A percentile compares a stretch with the other conserved stretches of the same genome.
These are phyloP conservation scores for Colletotrichum cordylinicola DNA, from an alignment of 2,329 filamentous ascomycete genomes.

Conservation along the genomic window DNA sequence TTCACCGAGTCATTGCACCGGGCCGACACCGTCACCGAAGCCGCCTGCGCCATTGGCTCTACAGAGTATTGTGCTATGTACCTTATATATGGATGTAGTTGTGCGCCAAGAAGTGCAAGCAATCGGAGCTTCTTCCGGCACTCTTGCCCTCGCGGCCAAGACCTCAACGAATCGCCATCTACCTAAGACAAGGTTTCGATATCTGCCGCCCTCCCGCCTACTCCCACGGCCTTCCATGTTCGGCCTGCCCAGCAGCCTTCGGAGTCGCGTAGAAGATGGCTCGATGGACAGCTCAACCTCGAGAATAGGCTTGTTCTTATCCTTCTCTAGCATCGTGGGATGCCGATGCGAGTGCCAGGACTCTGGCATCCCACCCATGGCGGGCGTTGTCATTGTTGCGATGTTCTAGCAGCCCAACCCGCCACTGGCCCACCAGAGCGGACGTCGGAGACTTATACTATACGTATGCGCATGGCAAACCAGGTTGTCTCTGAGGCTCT, in stretches of 20 bases:
- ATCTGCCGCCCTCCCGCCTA: background rate
- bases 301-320: background rate
- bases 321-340: background rate
- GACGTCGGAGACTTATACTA: background rate
- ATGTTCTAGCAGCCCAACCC: background rate
- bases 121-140: background rate
- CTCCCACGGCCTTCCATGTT: background rate
- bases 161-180: background rate
- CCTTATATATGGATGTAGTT: too few species aligned
- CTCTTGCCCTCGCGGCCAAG: background rate
- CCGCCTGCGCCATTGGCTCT: background rate
- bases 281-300: background rate
- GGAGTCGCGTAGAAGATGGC: constrained; percentile 1
- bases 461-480: background rate
- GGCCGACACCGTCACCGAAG: background rate
- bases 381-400: too few species aligned
- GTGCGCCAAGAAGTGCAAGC: background rate
- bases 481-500: background rate
- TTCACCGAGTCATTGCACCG: background rate
- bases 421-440: background rate
- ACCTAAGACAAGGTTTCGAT: background rate
- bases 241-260: background rate
- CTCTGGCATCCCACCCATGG: too few species aligned
- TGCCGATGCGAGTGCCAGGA: too few species aligned
- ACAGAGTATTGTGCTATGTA: background rate